Evolutionary conservation across 768 basidiomycete genomes (phyloP).

Genomic region (Suillus clintonianus): DNA sequence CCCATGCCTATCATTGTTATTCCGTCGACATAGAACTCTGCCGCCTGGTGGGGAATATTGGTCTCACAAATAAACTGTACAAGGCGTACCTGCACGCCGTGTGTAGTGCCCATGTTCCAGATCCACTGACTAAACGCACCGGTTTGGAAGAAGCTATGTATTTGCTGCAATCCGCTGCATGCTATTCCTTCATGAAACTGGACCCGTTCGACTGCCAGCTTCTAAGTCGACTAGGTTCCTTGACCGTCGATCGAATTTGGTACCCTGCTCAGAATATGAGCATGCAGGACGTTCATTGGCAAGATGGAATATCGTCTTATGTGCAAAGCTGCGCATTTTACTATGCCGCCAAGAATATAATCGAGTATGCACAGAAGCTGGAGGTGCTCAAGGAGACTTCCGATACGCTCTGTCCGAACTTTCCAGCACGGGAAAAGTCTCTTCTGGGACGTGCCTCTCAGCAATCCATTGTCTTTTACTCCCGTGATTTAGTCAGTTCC

Average conservation of each 20-base stretch:
- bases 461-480: constrained; percentile 14
- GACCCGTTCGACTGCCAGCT: constrained; percentile 24
- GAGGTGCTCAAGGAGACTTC: constrained; percentile 3
- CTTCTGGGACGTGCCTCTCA: constrained; percentile 16
- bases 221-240: constrained; percentile 29
- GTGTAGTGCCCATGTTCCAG: constrained; percentile 33
- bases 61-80: constrained; percentile 27
- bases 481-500: constrained; percentile 1
- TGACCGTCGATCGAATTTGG: constrained; percentile 35
- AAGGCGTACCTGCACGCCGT: constrained; percentile 43
- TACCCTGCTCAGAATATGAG: constrained; percentile 34
- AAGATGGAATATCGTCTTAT: constrained; percentile 13
- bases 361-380: constrained; percentile 2
- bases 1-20: constrained; percentile 27
- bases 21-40: constrained; percentile 25
- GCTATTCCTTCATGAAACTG: constrained; percentile 39
- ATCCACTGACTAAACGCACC: constrained; percentile 42
- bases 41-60: constrained; percentile 22
- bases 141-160: constrained; percentile 44
- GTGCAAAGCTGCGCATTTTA: constrained; percentile 32
- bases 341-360: constrained; percentile 9
- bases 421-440: constrained; percentile 12
- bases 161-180: constrained; percentile 36
- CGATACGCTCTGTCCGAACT: constrained; percentile 6
- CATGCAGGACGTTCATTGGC: constrained; percentile 40